Conservation (phyloP, 1,139 yeast species). For the Taphrina deformans region DNA sequence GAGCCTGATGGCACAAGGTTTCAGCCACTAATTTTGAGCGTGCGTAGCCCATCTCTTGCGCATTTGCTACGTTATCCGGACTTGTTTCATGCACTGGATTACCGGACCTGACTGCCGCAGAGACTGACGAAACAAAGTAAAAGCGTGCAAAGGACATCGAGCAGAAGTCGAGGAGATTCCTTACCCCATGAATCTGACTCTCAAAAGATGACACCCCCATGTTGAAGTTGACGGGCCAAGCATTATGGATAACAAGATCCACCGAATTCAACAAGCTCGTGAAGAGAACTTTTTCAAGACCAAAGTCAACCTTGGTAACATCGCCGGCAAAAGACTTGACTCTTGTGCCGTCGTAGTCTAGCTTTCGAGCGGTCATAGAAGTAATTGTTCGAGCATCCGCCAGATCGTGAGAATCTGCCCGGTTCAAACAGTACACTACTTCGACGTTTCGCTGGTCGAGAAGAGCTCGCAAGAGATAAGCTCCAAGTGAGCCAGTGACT, state of each 20-base stretch:
- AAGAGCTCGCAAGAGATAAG: neutral
- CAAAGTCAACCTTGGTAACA: neutral
- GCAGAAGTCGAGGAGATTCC: neutral
- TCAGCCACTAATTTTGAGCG: conserved; percentile 3
- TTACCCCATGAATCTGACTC: neutral
- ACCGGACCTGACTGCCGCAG: neutral
- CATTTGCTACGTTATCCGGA: neutral
- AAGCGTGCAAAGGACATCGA: neutral
- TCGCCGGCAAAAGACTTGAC: neutral
- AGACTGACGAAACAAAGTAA: neutral
- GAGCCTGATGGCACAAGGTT: neutral
- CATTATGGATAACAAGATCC: neutral
- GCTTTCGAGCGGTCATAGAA: neutral
- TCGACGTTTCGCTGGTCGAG: neutral
- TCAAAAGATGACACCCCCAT: conserved; percentile 4
- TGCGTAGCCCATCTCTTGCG: conserved; percentile 8
- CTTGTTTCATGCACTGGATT: neutral
- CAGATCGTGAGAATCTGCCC: neutral
- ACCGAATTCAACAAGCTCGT: neutral
- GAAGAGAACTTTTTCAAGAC: neutral
- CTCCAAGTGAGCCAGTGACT: neutral
- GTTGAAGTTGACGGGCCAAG: conserved; percentile 2
- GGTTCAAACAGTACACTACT: neutral
- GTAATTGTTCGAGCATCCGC: neutral
- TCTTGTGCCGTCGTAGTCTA: neutral